Conservation (phyloP, 345 rosid species). For the Cochlearia excelsa region DNA sequence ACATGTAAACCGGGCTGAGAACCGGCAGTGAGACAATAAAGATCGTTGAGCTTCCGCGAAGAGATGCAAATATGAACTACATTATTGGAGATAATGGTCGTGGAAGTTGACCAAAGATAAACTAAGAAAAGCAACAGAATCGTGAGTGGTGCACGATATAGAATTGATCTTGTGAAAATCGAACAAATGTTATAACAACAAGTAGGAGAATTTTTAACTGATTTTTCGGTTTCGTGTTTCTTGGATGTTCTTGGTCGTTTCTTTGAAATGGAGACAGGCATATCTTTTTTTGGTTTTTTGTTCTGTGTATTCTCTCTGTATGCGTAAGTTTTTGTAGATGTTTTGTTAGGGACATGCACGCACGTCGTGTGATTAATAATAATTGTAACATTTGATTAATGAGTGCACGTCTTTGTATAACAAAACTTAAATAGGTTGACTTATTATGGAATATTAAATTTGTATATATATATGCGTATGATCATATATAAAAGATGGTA, state of each 20-base stretch:
- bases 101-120: constrained; percentile 70
- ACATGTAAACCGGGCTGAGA: constrained; percentile 50
- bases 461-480: too few relatives aligned
- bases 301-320: constrained; percentile 11
- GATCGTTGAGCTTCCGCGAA: constrained; percentile 71
- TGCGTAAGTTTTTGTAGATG: constrained; percentile 16
- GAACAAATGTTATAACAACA: constrained; percentile 27
- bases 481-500: too few relatives aligned
- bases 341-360: constrained; percentile 15
- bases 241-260: constrained; percentile 46
- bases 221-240: constrained; percentile 30
- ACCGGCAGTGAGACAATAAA: constrained; percentile 83
- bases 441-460: too few relatives aligned
- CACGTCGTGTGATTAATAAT: constrained; percentile 25
- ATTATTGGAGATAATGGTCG: constrained; percentile 64
- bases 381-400: constrained; percentile 12
- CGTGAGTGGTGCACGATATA: constrained; percentile 47
- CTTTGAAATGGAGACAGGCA: constrained; percentile 54
- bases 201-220: constrained; percentile 17
- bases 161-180: constrained; percentile 36
- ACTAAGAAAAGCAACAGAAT: constrained; percentile 46
- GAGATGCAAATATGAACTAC: constrained; percentile 68
- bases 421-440: not conserved
- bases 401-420: constrained; percentile 30
- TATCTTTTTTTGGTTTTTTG: constrained; percentile 25